These are phyloP conservation scores for Zymoseptoria ardabiliae DNA, from an alignment of 2,329 filamentous ascomycete genomes.

Conservation along the genomic window DNA sequence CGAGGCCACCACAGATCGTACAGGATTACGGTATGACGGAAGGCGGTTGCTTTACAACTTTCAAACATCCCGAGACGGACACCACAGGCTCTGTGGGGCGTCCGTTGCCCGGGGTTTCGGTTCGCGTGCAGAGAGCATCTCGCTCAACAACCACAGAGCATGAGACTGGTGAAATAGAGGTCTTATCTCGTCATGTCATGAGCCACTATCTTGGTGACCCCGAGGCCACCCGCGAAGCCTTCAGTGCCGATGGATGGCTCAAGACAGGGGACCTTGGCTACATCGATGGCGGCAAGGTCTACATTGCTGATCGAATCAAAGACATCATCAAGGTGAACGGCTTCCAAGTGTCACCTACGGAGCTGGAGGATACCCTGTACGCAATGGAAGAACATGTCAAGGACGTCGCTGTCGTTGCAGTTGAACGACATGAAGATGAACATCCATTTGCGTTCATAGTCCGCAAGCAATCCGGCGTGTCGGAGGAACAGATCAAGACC, in stretches of 20 bases:
- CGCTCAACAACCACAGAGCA: too few species aligned
- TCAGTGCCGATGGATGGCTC: slow-evolving; percentile 65
- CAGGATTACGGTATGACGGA: too few species aligned
- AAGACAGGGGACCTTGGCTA: slow-evolving; percentile 63
- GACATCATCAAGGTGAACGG: slow-evolving; percentile 32
- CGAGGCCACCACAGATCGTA: too few species aligned
- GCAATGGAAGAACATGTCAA: slow-evolving; percentile 13
- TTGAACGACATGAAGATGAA: slow-evolving; percentile 9
- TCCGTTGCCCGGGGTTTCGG: slow-evolving; percentile 34
- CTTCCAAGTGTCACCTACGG: slow-evolving; percentile 29
- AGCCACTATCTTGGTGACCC: slow-evolving; percentile 30
- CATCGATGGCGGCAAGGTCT: slow-evolving; percentile 25
- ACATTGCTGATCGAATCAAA: slow-evolving; percentile 28
- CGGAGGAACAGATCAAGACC: slow-evolving; percentile 22
- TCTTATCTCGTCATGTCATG: slow-evolving; percentile 37
- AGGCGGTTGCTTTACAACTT: slow-evolving; percentile 20
- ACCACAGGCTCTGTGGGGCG: slow-evolving; percentile 43
- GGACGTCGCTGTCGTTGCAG: slow-evolving; percentile 24
- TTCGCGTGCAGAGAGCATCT: slow-evolving; percentile 23
- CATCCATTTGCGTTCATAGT: slow-evolving; percentile 19
- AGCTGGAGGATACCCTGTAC: slow-evolving; percentile 27
- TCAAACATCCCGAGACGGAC: slow-evolving; percentile 36
- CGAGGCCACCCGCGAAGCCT: slow-evolving; percentile 15
- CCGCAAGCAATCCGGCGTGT: slow-evolving; percentile 4
- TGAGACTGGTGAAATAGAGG: slow-evolving; percentile 36